A percentile compares a stretch with the other conserved stretches of the same genome.
phyloP scores from a whole-genome alignment of 345 rosid genomes.

The Eucalyptus cloeziana region DNA sequence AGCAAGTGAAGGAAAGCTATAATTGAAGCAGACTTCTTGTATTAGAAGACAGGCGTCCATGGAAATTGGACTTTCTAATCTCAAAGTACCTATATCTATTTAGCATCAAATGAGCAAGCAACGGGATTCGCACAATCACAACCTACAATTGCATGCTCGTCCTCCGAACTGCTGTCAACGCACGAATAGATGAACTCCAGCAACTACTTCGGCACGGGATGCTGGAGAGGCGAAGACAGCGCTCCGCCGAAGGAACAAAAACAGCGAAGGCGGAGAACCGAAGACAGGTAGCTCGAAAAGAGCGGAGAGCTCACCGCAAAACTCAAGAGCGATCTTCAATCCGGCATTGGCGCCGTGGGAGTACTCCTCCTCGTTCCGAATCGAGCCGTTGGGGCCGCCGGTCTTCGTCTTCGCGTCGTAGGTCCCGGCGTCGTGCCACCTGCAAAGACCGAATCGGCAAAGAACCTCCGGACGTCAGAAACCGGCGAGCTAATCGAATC shows the following conservation, averaged over 20 bases:
- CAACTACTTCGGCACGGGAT: not conserved
- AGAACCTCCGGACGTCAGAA: not conserved
- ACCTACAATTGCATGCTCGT: not conserved
- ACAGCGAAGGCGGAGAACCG: not conserved
- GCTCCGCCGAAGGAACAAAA: not conserved
- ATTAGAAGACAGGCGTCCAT: not conserved
- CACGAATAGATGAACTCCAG: not conserved
- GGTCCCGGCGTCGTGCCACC: slow-evolving; percentile 98
- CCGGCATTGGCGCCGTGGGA: slow-evolving; percentile 72
- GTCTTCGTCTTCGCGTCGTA: slow-evolving; percentile 72
- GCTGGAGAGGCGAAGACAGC: not conserved
- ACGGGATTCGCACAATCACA: not conserved
- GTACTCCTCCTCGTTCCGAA: slow-evolving; percentile 73
- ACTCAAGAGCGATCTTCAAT: slow-evolving; percentile 65
- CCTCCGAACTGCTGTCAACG: not conserved
- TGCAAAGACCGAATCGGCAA: slow-evolving; percentile 4
- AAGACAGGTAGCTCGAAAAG: not conserved
- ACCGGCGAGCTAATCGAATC: not conserved
- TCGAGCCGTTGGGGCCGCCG: slow-evolving; percentile 90
- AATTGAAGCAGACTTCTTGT: not conserved
- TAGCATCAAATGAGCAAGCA: not conserved
- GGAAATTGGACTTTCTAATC: not conserved
- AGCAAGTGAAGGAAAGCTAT: not conserved
- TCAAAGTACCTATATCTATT: not conserved
- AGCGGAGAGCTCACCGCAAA: slow-evolving; percentile 44